These are phyloP conservation scores for Trichocomaceae sp. DNA, from an alignment of 2,329 filamentous ascomycete genomes.

Conservation along the genomic window DNA sequence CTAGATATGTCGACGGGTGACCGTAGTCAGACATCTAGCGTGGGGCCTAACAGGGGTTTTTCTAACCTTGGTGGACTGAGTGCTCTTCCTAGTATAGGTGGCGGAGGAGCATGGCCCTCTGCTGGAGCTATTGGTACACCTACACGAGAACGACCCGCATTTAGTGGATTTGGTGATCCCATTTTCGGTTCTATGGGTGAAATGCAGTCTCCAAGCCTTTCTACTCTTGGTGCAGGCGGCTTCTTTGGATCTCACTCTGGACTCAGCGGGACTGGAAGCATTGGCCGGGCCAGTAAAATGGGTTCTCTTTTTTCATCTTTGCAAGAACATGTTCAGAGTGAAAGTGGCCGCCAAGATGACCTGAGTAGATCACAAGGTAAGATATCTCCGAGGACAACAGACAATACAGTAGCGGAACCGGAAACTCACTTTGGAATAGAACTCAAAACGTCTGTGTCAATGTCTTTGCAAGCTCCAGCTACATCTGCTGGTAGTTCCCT, in stretches of 20 bases:
- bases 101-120: constrained; percentile 44
- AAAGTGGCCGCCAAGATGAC: constrained; percentile 54
- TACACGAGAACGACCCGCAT: constrained; percentile 49
- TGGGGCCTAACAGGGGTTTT: constrained; percentile 66
- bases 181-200: constrained; percentile 73
- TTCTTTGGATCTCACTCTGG: constrained; percentile 59
- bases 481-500: constrained; percentile 29
- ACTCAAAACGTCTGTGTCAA: constrained; percentile 23
- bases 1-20: constrained; percentile 63
- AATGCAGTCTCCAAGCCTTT: constrained; percentile 50
- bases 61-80: constrained; percentile 50
- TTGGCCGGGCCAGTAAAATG: constrained; percentile 72
- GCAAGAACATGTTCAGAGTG: constrained; percentile 79
- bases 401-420: neutral
- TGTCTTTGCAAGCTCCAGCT: constrained; percentile 30
- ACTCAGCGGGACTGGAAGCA: constrained; percentile 55
- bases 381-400: neutral
- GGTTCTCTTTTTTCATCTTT: constrained; percentile 79
- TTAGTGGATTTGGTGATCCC: constrained; percentile 50
- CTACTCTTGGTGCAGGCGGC: constrained; percentile 36
- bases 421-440: constrained; percentile 13
- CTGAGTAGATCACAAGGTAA: constrained; percentile 55
- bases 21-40: constrained; percentile 87
- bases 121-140: constrained; percentile 71
- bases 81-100: constrained; percentile 49